These are phyloP conservation scores for Geotrichum phurueaensis DNA, from an alignment of 1,139 yeast species.

Conservation along the genomic window DNA sequence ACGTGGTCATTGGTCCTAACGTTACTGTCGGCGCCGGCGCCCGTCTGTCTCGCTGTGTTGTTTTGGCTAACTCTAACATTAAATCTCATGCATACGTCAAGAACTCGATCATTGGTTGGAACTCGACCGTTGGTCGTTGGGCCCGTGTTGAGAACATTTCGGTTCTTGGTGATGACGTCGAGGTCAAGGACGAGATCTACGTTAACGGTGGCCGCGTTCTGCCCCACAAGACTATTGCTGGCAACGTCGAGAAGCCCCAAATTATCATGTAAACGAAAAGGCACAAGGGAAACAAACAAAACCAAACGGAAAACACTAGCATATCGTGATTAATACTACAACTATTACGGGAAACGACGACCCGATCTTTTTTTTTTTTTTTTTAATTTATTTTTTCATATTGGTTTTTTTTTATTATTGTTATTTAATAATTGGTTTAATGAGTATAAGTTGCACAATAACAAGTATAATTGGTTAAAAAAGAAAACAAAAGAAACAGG, in stretches of 20 bases:
- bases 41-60: constrained; percentile 92
- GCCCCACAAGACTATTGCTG: constrained; percentile 95
- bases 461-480: not conserved
- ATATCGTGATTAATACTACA: not conserved
- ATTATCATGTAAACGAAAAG: constrained; percentile 69
- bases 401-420: not conserved
- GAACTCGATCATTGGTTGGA: constrained; percentile 98
- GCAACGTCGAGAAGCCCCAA: constrained; percentile 94
- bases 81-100: constrained; percentile 98
- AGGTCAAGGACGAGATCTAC: constrained; percentile 95
- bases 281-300: not conserved
- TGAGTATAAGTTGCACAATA: not conserved
- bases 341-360: not conserved
- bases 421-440: not conserved
- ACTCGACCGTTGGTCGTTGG: constrained; percentile 97
- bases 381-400: not conserved
- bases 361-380: not conserved
- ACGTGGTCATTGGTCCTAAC: constrained; percentile 96
- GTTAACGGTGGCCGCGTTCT: constrained; percentile 98
- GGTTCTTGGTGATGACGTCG: constrained; percentile 98
- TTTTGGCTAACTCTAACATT: constrained; percentile 83
- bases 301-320: not conserved
- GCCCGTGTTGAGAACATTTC: constrained; percentile 98
- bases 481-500: not conserved
- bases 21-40: constrained; percentile 97